These are phyloP conservation scores for Pythium guiyangense DNA, from an alignment of 352 stramenopile genomes.

Conservation along the genomic window DNA sequence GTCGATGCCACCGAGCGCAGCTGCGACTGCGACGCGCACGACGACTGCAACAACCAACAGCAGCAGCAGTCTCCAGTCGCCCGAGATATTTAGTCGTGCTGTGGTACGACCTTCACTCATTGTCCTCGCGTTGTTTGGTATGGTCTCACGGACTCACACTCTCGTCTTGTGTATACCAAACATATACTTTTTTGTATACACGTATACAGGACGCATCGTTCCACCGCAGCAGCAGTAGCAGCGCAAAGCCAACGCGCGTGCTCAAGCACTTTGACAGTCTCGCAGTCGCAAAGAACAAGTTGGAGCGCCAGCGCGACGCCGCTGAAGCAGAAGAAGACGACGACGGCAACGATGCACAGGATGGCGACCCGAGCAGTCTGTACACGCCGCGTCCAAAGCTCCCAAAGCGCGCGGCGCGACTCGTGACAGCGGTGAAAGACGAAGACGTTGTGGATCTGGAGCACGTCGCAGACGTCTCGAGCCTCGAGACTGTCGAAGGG, in stretches of 20 bases:
- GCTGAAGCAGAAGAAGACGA: constrained; percentile 3
- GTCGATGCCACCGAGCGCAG: background rate
- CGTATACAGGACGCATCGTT: constrained; percentile 7
- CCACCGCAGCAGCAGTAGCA: background rate
- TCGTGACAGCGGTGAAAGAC: constrained; percentile 13
- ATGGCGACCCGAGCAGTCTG: too few relatives aligned
- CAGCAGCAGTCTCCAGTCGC: background rate
- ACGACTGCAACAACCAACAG: background rate
- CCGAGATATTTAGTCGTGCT: constrained; percentile 12
- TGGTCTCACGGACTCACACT: background rate
- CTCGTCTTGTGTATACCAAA: too few relatives aligned
- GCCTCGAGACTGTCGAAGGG: constrained; percentile 62
- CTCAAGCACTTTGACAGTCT: constrained; percentile 20
- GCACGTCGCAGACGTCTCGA: constrained; percentile 24
- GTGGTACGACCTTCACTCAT: constrained; percentile 1
- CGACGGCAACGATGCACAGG: too few relatives aligned
- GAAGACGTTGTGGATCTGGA: constrained; percentile 46
- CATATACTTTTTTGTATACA: background rate
- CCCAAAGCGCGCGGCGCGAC: constrained; percentile 6
- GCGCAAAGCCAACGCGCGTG: background rate
- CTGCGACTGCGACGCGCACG: too few relatives aligned
- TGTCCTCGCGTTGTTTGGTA: too few relatives aligned
- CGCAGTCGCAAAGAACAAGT: constrained; percentile 9
- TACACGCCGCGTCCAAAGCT: too few relatives aligned
- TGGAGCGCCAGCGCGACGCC: constrained; percentile 8